Evolutionary conservation across 805 yeast species (phyloP), one percentile per base, ranked within the genome.

Genomic region (Candida hispaniensis): DNA sequence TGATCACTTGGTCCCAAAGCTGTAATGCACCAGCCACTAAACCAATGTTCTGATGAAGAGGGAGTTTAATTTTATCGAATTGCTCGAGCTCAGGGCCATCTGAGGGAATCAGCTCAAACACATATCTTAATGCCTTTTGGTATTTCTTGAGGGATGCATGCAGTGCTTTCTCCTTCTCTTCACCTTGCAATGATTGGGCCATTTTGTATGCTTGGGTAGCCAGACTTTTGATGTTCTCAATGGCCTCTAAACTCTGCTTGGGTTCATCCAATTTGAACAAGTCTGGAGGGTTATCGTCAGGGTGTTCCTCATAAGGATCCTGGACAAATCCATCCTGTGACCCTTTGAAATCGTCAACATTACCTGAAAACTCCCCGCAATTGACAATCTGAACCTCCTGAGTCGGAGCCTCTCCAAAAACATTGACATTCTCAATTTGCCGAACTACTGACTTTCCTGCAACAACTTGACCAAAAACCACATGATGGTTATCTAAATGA

Each of bases 401-500:
- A 36, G 57, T 58, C 34, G 97, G 98, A 45, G 63, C 68, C 59
- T 85, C 91, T 45, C 79, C 74, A 39, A 63, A 59, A 13, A 93
- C 83, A 60, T 74, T 72, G 43, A 79, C 74, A 26, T 58, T 57
- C 60, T 85, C 94, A 52, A 91, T 73, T 58, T 70, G 66, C 46
- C 67, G 60, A 38, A 88, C 80, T 34, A 83, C 72, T 44, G 86
- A 94, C 64, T 74, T 67, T 28, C 97, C 97, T 23, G 60, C 64
- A 22, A 83, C 40, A 39, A 91, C 95, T 62, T 82, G 81, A 46
- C 98, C 98, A 52, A 91, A 91, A 23, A 88, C 98, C 54, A 91
- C 98, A 59, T 91, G 98, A 48, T 66, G 74, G 45, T 91, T 91
- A 54, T 91, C 83, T 53, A 91, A 71, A 97, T 98, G 93, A 28